phyloP scores from a whole-genome alignment of 1,284 basidiomycete species.

The Pseudozyma pruni region DNA sequence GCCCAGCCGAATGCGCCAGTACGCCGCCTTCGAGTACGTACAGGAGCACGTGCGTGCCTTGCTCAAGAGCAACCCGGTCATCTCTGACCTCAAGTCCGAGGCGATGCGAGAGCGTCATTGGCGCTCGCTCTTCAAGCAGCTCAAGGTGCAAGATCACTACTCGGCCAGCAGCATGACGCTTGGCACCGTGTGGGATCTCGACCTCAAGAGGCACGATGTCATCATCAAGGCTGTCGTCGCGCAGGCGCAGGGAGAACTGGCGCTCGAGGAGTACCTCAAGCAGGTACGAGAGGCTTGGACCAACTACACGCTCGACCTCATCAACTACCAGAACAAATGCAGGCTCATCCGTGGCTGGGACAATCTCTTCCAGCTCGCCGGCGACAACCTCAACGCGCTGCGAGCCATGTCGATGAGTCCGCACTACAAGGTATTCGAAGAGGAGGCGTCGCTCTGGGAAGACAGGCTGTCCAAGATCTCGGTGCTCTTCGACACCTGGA shows the following conservation, averaged over 20 bases:
- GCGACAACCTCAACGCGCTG: slow-evolving; percentile 86
- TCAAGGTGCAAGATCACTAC: slow-evolving; percentile 71
- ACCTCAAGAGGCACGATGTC: slow-evolving; percentile 89
- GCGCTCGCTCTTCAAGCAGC: slow-evolving; percentile 95
- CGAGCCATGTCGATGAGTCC: slow-evolving; percentile 79
- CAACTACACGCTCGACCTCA: slow-evolving; percentile 91
- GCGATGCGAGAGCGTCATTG: slow-evolving; percentile 97
- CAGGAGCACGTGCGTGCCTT: slow-evolving; percentile 87
- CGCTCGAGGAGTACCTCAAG: slow-evolving; percentile 70
- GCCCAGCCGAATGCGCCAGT: slow-evolving; percentile 98
- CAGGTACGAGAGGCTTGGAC: slow-evolving; percentile 94
- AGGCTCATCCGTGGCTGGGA: slow-evolving; percentile 92
- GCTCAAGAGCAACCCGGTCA: slow-evolving; percentile 87
- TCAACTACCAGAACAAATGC: slow-evolving; percentile 99
- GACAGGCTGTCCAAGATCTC: slow-evolving; percentile 66
- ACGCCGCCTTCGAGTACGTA: slow-evolving; percentile 97
- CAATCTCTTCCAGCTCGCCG: slow-evolving; percentile 74
- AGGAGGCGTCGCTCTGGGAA: slow-evolving; percentile 69
- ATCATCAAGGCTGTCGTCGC: slow-evolving; percentile 93
- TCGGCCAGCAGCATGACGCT: slow-evolving; percentile 81
- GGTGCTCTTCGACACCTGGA: slow-evolving; percentile 98
- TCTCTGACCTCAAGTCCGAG: slow-evolving; percentile 94
- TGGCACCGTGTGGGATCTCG: slow-evolving; percentile 96
- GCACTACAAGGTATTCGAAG: slow-evolving; percentile 68
- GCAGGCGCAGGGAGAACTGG: slow-evolving; percentile 92